Evolutionary conservation across 768 basidiomycete genomes (phyloP), one percentile per base, ranked within the genome.

Genomic region (Clitopilus hobsonii): DNA sequence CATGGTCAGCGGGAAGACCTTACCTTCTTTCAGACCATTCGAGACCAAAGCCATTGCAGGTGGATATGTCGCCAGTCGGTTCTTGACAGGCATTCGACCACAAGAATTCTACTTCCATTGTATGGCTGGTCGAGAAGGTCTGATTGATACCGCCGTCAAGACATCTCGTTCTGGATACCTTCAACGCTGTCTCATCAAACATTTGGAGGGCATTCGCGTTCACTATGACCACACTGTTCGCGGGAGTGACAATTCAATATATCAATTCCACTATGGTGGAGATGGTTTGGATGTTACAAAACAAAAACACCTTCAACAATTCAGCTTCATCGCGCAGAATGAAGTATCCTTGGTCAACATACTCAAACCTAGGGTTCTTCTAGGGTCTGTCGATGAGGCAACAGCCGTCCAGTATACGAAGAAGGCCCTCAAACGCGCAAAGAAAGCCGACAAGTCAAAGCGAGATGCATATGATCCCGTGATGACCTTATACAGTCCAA

Each of bases 71-170:
- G 94, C 92, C 13, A 97, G 96, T 69, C 93, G 97, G 29, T 99
- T 99, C 81, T 82, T 99, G 76, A 98, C 97, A 6, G 97, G 97
- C 53, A 86, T 99, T 69, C 91, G 89, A 62, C 97, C 97, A 0
- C 97, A 99, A 68, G 97, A 99, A 69, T 99, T 98, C 73, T 99
- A 97, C 75, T 99, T 99, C 80, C 97, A 99, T 73, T 98, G 97
- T 67, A 99, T 99, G 97, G 97, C 97, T 55, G 97, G 97, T 52
- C 85, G 97, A 62, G 97, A 99, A 75, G 97, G 97, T 65, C 81
- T 99, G 32, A 99, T 99, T 65, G 97, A 99, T 66, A 99, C 97
- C 5, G 97, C 97, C 30, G 96, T 99, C 68, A 99, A 99, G 75
- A 99, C 97, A 3, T 92, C 90, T 58, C 94, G 97, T 53, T 98